Evolutionary conservation across 2,329 filamentous ascomycete species (phyloP).

Genomic region (Fusarium sp.): DNA sequence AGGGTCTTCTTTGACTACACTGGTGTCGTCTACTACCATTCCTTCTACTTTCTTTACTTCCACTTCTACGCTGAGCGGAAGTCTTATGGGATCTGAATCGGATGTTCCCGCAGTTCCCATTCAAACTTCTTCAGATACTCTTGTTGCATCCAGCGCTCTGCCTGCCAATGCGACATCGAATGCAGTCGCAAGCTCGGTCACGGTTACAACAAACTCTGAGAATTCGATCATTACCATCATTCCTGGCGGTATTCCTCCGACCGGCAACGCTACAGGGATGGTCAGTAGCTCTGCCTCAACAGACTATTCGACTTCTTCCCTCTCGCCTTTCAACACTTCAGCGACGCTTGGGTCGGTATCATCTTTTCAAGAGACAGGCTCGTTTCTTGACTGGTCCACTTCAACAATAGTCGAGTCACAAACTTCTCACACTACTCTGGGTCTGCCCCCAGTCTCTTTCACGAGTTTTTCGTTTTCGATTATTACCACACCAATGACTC

Average conservation of each 20-base stretch:
- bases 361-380: conserved; percentile 5
- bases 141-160: conserved; percentile 18
- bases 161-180: conserved; percentile 14
- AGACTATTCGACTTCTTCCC: conserved; percentile 6
- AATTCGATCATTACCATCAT: conserved; percentile 34
- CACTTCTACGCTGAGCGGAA: neutral
- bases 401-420: conserved; percentile 16
- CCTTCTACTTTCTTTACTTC: conserved; percentile 8
- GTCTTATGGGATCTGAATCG: neutral
- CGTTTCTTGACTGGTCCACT: conserved; percentile 35
- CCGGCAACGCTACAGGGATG: conserved; percentile 9
- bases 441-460: conserved; percentile 12
- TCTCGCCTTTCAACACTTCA: conserved; percentile 15
- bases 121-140: neutral
- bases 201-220: conserved; percentile 23
- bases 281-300: conserved; percentile 13
- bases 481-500: conserved; percentile 24
- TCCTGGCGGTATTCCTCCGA: conserved; percentile 24
- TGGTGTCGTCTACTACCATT: conserved; percentile 1
- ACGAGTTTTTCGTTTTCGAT: conserved; percentile 15
- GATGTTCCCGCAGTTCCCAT: neutral
- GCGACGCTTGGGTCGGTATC: neutral
- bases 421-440: neutral
- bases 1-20: neutral
- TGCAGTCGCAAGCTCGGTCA: neutral